Evolutionary conservation across 805 yeast genomes (phyloP).

Genomic region (Metschnikowia aberdeeniae): DNA sequence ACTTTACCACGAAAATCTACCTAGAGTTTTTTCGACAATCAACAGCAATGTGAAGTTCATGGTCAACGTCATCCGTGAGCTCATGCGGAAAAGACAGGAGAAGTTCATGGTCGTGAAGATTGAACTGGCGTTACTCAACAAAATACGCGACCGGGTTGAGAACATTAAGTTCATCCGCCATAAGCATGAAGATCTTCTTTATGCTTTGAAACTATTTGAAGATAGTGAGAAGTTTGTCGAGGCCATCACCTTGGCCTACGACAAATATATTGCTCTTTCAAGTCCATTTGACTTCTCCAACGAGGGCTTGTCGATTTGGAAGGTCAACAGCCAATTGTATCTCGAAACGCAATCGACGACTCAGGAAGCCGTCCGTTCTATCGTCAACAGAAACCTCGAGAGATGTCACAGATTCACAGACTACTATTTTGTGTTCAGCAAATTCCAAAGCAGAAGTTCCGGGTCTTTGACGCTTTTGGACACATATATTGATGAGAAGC

Average conservation of each 20-base stretch:
- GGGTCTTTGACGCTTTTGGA: constrained; percentile 9
- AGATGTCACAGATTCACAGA: constrained; percentile 26
- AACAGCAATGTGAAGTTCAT: constrained; percentile 62
- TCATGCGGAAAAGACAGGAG: constrained; percentile 68
- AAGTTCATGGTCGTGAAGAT: constrained; percentile 64
- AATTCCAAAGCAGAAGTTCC: constrained; percentile 16
- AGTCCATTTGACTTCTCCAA: constrained; percentile 31
- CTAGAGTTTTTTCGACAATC: constrained; percentile 43
- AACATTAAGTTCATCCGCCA: constrained; percentile 44
- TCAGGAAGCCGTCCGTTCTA: constrained; percentile 19
- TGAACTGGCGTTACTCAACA: constrained; percentile 33
- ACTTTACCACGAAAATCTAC: constrained; percentile 9
- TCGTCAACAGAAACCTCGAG: constrained; percentile 25
- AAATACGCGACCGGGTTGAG: constrained; percentile 41
- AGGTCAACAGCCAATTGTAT: constrained; percentile 26
- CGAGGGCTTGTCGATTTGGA: constrained; percentile 29
- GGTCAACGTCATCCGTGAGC: constrained; percentile 65
- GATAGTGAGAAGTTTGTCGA: constrained; percentile 14
- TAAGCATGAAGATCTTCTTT: constrained; percentile 48
- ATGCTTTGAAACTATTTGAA: constrained; percentile 25
- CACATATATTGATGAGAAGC: constrained; percentile 33
- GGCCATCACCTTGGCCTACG: constrained; percentile 26
- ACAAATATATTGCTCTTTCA: constrained; percentile 24
- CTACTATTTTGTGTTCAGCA: constrained; percentile 23
- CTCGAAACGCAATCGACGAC: constrained; percentile 18